These are phyloP conservation scores for Xylariaceae sp. DNA, from an alignment of 2,329 filamentous ascomycete genomes.

Conservation along the genomic window DNA sequence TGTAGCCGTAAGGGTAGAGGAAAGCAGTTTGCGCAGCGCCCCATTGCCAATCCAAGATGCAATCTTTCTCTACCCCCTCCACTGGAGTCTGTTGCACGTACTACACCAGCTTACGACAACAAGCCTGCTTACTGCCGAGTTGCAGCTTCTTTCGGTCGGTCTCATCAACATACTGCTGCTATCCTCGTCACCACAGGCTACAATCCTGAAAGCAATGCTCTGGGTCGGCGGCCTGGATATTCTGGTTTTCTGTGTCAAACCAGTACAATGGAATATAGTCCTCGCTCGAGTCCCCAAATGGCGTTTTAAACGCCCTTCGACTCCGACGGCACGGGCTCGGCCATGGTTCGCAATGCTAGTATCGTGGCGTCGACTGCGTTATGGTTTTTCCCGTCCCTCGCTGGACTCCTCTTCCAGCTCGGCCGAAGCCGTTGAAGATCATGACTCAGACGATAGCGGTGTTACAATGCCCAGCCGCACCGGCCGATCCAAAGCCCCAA, in stretches of 20 bases:
- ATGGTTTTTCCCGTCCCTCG: constrained; percentile 33
- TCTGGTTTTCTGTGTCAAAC: constrained; percentile 68
- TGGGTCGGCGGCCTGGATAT: constrained; percentile 80
- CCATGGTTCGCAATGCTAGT: constrained; percentile 40
- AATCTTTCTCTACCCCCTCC: constrained; percentile 74
- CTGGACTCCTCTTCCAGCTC: constrained; percentile 34
- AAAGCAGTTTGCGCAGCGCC: constrained; percentile 13
- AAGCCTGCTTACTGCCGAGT: constrained; percentile 80
- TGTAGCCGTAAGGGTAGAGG: constrained; percentile 27
- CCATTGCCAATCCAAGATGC: constrained; percentile 51
- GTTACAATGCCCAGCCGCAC: constrained; percentile 2
- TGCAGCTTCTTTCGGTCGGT: constrained; percentile 79
- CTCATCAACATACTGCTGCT: constrained; percentile 80
- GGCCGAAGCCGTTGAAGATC: constrained; percentile 31
- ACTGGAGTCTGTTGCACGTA: constrained; percentile 71
- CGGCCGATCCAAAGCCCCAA: constrained; percentile 19
- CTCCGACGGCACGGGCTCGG: constrained; percentile 34
- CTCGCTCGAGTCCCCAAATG: constrained; percentile 87
- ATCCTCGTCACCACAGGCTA: constrained; percentile 74
- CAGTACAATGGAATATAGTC: constrained; percentile 80
- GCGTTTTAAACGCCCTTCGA: constrained; percentile 67
- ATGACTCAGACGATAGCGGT: constrained; percentile 26
- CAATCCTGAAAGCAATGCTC: constrained; percentile 80
- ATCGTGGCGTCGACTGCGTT: constrained; percentile 48
- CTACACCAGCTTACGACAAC: constrained; percentile 82